Percentiles rank a stretch among this genome's conserved stretches.
These are phyloP conservation scores for Picea engelmannii DNA, from an alignment of 83 land plant species.

Conservation along the genomic window DNA sequence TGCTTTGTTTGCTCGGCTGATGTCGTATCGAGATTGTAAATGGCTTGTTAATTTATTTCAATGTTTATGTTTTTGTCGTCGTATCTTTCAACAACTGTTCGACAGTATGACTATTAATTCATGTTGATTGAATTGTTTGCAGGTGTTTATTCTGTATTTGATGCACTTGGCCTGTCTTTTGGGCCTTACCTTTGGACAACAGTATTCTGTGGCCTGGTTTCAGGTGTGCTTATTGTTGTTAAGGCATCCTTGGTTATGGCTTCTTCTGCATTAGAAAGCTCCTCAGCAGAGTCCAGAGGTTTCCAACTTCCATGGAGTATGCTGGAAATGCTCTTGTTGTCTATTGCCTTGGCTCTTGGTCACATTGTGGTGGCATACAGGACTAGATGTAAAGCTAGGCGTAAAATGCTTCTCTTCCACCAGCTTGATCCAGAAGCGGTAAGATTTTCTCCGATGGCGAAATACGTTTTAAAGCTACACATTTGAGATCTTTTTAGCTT, in stretches of 20 bases:
- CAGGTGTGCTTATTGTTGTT: conserved; percentile 20
- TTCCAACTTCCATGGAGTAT: conserved; percentile 17
- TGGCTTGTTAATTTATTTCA: too few relatives aligned
- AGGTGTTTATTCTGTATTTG: conserved; percentile 40
- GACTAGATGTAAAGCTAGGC: conserved; percentile 39
- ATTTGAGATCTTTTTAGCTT: not conserved
- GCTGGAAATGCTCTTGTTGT: conserved; percentile 28
- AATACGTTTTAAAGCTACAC: not conserved
- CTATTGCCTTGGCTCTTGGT: conserved; percentile 33
- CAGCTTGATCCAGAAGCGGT: conserved; percentile 38
- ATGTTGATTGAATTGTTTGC: not conserved
- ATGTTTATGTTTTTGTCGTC: too few relatives aligned
- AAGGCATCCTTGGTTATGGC: conserved; percentile 27
- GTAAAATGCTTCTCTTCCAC: conserved; percentile 38
- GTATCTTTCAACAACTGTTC: not conserved
- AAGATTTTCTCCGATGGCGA: not conserved
- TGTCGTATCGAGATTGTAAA: too few relatives aligned
- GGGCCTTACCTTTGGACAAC: conserved; percentile 41
- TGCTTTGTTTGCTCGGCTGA: too few relatives aligned
- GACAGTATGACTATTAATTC: too few relatives aligned
- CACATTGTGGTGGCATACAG: conserved; percentile 44
- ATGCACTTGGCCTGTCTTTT: conserved; percentile 31
- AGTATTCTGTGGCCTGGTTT: conserved; percentile 23
- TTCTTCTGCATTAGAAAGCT: not conserved
- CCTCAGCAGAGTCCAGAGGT: not conserved